Evolutionary conservation across 1,284 basidiomycete species (phyloP).

Genomic region (Cerrena zonata): DNA sequence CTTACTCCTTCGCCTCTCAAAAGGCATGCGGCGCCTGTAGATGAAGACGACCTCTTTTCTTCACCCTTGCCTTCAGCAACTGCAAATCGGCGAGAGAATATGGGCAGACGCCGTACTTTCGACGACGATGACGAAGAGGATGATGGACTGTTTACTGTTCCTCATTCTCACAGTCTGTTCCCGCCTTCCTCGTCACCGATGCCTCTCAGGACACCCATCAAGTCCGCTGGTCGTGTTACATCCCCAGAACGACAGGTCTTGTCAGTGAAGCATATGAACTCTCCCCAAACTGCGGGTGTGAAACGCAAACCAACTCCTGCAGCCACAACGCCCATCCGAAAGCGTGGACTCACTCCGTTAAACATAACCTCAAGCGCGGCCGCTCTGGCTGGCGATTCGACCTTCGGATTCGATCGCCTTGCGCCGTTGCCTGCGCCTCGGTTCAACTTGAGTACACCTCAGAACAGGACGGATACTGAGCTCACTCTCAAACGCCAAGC

Average conservation of each 20-base stretch:
- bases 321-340: constrained; percentile 36
- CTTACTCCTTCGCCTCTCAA: constrained; percentile 59
- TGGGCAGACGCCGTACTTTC: constrained; percentile 21
- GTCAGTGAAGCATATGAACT: constrained; percentile 29
- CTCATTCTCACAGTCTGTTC: constrained; percentile 30
- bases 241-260: constrained; percentile 24
- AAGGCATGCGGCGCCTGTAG: constrained; percentile 22
- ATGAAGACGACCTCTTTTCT: constrained; percentile 47
- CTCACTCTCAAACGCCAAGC: constrained; percentile 55
- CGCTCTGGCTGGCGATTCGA: constrained; percentile 16
- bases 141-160: constrained; percentile 48
- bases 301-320: constrained; percentile 63
- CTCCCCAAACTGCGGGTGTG: constrained; percentile 35
- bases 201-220: constrained; percentile 45
- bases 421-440: constrained; percentile 58
- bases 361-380: constrained; percentile 23
- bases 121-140: constrained; percentile 42
- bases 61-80: constrained; percentile 47
- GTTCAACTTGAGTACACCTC: constrained; percentile 48
- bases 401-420: constrained; percentile 49
- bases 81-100: constrained; percentile 34
- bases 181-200: constrained; percentile 32
- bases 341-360: constrained; percentile 30
- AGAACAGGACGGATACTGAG: constrained; percentile 59
- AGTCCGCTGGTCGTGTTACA: constrained; percentile 31